Evolutionary conservation across 768 basidiomycete species (phyloP).

Genomic region (Leccinellum albellum): DNA sequence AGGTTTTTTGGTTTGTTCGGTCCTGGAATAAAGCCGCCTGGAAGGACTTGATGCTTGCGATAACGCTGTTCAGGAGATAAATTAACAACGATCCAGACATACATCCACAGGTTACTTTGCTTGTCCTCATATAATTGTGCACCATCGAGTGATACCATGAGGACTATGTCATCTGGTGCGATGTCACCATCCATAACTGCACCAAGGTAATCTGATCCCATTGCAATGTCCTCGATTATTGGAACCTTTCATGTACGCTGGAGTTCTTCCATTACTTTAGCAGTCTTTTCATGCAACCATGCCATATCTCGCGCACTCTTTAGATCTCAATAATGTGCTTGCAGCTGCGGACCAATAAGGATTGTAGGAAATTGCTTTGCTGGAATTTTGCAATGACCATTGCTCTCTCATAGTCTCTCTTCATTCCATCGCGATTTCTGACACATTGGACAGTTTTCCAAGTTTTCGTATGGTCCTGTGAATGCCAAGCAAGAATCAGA

Average conservation of each 20-base stretch:
- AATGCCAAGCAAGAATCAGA: conserved; percentile 38
- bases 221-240: not conserved
- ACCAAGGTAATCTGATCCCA: not conserved
- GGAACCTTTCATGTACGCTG: not conserved
- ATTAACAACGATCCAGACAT: not conserved
- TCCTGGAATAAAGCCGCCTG: not conserved
- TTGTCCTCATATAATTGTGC: not conserved
- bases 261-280: not conserved
- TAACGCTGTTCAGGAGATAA: not conserved
- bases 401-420: not conserved
- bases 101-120: not conserved
- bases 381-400: conserved; percentile 20
- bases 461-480: conserved; percentile 33
- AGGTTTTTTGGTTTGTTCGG: not conserved
- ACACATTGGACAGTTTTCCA: conserved; percentile 33
- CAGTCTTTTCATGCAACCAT: conserved; percentile 21
- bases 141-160: not conserved
- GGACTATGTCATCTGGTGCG: not conserved
- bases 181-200: not conserved
- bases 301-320: conserved; percentile 23
- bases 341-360: conserved; percentile 41
- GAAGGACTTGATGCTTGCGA: not conserved
- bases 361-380: conserved; percentile 35
- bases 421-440: conserved; percentile 27
- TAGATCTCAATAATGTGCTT: conserved; percentile 30